These are phyloP conservation scores for Vanilla planifolia DNA, from an alignment of 106 monocot species.

Conservation along the genomic window DNA sequence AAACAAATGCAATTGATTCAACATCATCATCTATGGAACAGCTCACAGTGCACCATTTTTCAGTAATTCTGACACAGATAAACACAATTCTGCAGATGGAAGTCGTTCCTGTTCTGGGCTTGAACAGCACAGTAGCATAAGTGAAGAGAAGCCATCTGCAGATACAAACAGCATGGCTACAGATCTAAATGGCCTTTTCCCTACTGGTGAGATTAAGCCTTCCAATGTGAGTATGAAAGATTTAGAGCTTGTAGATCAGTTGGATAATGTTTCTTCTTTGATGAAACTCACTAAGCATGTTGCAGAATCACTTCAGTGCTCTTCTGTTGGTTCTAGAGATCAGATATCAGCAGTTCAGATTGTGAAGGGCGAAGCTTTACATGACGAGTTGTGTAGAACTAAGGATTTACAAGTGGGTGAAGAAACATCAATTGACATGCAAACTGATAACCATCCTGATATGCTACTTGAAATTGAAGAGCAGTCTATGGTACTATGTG, in stretches of 20 bases:
- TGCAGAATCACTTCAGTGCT: not conserved
- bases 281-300: slow-evolving; percentile 2
- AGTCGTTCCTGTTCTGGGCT: slow-evolving; percentile 1
- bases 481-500: not conserved
- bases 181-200: not conserved
- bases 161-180: not conserved
- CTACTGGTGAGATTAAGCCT: not conserved
- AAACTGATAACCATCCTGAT: not conserved
- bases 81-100: not conserved
- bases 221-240: slow-evolving; percentile 6
- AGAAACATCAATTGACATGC: slow-evolving; percentile 2
- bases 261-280: slow-evolving; percentile 3
- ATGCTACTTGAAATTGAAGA: slow-evolving; percentile 3
- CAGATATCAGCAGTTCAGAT: slow-evolving; percentile 3
- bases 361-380: not conserved
- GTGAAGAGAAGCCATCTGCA: slow-evolving; percentile 15
- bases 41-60: slow-evolving; percentile 11
- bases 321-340: slow-evolving; percentile 8
- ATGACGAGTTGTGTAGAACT: slow-evolving; percentile 7
- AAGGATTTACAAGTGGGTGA: slow-evolving; percentile 4
- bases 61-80: not conserved
- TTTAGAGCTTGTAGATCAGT: not conserved
- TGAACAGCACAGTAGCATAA: slow-evolving; percentile 5
- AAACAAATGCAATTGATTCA: slow-evolving; percentile 27
- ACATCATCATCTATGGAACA: slow-evolving; percentile 14